Evolutionary conservation across 2,329 filamentous ascomycete species (phyloP), one percentile per base, ranked within the genome.

Genomic region (Apiospora malaysiana): DNA sequence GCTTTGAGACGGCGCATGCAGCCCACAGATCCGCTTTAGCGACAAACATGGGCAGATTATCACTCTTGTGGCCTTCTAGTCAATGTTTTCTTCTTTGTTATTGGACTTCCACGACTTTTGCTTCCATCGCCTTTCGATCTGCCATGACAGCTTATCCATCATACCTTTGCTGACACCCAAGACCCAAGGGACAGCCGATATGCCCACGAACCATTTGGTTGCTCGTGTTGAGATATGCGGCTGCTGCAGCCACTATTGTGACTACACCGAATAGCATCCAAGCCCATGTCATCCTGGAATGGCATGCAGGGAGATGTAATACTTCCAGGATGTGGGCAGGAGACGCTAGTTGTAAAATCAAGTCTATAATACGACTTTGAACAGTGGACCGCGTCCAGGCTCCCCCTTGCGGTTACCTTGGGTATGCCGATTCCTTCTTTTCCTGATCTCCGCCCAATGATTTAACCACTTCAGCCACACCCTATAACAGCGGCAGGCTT

Each of bases 1-100:
- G 32, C 18, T 63, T 63, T 32, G 56, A 63, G 56, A 40, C 56
- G 40, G 56, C 56, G 21, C 56, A 63, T 63, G 32, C 56, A 63
- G 8, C 32, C 27, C 4, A n/a, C n/a, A n/a, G 56, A 40, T 40
- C 32, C 32, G 56, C 56, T 63, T 56, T 63, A 32, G 12, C 42
- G 21, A 59, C 56, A 63, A 40, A 63, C 56, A 63, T n/a, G 32
- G 32, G 1, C 27, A 59, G 16, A 6, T 40, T 21, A 8, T 63
- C 56, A 16, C 7, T 27, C 18, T 59, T 16, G 27, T 21, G 21
- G 56, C 7, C 5, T 56, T 27, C 25, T 9, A n/a, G 32, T 40
- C 42, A 16, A 45, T 16, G 4, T 18, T 45, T 40, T 8, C 32
- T 40, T 12, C 32, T n/a, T 63, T 12, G 6, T n/a, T n/a, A 10